Evolutionary conservation across 2,329 filamentous ascomycete species (phyloP), one percentile per base, ranked within the genome.

Genomic region (Colletotrichum scovillei): DNA sequence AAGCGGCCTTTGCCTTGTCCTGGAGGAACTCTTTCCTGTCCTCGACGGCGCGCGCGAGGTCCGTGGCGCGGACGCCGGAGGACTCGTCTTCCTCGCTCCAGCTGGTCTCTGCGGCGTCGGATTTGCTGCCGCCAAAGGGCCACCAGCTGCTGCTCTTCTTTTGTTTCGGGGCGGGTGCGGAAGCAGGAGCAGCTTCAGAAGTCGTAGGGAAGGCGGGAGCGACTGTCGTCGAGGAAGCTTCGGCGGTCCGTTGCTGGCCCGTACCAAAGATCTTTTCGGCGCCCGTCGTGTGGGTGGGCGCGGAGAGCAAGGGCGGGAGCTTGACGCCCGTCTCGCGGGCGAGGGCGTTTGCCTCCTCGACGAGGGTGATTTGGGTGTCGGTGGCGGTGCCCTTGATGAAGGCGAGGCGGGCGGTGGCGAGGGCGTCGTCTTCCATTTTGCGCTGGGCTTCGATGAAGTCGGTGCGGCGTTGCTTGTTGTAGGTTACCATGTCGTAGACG

Each of bases 371-470:
- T 80, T 91, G 89, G 59, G 89, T 88, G 57, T 88, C 85, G 68
- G 86, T 88, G 30, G 89, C 89, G 46, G 85, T 84, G 78, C 88
- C 88, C 74, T 86, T 87, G 83, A 91, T 88, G 82, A 90, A 91
- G 73, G 89, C 89, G 22, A 91, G 82, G 35, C 89, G 89, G 63
- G 89, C 89, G 74, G 86, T 85, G 75, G 88, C 86, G 69, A 91
- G 86, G 75, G 85, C 84, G 82, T 90, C 88, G 77, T 84, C 86
- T 64, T 87, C 85, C 78, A 90, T 83, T 74, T 86, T 82, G 80
- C 85, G 85, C 78, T 90, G 88, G 67, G 88, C 84, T 72, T 88
- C 86, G 77, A 88, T 78, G 84, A 90, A 91, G 80, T 91, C 89
- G 78, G 82, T 83, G 78, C 88, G 89, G 77, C 89, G 88, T 82